Conservation (phyloP, 257 asterid genomes). For the Nicotiana attenuata region DNA sequence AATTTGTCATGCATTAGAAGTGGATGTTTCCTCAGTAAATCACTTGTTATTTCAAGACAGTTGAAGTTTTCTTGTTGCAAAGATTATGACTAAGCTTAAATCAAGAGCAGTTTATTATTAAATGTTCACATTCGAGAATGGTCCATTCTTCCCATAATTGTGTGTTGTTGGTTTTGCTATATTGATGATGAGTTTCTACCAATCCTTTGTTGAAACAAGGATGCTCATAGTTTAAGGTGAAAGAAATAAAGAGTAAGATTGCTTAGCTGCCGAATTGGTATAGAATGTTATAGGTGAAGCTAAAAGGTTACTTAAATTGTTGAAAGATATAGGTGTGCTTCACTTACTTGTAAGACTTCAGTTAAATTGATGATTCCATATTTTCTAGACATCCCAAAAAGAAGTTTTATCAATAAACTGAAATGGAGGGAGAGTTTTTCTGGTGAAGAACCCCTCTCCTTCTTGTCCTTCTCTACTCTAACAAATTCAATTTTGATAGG, state of each 20-base stretch:
- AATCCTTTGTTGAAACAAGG: neutral
- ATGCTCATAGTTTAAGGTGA: neutral
- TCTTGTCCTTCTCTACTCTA: neutral
- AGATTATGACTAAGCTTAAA: neutral
- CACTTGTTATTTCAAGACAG: neutral
- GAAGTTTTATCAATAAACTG: neutral
- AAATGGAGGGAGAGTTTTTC: neutral
- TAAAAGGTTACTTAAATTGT: neutral
- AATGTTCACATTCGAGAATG: neutral
- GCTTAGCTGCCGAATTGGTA: neutral
- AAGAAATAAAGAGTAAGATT: neutral
- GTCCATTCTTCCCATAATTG: neutral
- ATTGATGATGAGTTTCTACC: neutral
- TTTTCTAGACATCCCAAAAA: neutral
- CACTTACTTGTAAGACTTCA: neutral
- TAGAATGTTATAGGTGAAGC: neutral
- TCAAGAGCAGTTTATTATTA: neutral
- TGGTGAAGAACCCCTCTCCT: neutral
- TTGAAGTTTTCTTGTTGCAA: neutral
- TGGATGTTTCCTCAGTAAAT: neutral
- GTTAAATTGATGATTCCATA: neutral
- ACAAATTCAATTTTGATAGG: neutral
- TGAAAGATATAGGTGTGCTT: neutral
- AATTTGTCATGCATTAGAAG: neutral
- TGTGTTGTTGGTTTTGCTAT: neutral